Evolutionary conservation across 805 yeast species (phyloP).

Genomic region (Pichia thaimueangensis): DNA sequence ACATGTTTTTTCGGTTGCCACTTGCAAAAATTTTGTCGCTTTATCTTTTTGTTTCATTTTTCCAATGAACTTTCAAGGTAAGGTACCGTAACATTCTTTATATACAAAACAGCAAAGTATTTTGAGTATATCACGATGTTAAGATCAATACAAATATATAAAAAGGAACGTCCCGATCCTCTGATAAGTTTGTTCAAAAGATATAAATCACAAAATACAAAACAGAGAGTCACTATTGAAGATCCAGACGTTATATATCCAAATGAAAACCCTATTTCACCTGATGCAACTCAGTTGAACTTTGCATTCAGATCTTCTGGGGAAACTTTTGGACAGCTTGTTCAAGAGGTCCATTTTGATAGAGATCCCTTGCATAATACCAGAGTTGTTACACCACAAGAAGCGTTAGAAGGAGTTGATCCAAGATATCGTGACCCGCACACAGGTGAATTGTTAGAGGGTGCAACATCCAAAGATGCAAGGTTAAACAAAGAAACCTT

Average conservation of each 20-base stretch:
- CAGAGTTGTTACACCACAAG: conserved; percentile 34
- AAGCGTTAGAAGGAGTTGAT: conserved; percentile 27
- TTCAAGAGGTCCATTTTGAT: conserved; percentile 32
- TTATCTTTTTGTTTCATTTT: no score
- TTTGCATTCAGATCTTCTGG: conserved; percentile 34
- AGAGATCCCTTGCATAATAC: conserved; percentile 27
- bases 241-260: conserved; percentile 19
- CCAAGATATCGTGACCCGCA: conserved; percentile 28
- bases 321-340: conserved; percentile 39
- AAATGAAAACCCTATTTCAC: conserved; percentile 18
- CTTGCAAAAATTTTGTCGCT: no score
- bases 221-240: conserved; percentile 18
- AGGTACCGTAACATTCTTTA: no score
- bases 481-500: conserved; percentile 55
- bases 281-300: conserved; percentile 22
- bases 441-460: conserved; percentile 30
- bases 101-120: no score
- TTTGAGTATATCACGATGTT: background rate
- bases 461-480: conserved; percentile 42
- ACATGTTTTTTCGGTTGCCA: background rate
- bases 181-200: no score
- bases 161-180: no score
- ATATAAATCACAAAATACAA: no score
- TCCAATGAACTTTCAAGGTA: no score
- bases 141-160: no score